phyloP scores from a whole-genome alignment of 371 early-diverging fungal species.

The Mucor saturninus region DNA sequence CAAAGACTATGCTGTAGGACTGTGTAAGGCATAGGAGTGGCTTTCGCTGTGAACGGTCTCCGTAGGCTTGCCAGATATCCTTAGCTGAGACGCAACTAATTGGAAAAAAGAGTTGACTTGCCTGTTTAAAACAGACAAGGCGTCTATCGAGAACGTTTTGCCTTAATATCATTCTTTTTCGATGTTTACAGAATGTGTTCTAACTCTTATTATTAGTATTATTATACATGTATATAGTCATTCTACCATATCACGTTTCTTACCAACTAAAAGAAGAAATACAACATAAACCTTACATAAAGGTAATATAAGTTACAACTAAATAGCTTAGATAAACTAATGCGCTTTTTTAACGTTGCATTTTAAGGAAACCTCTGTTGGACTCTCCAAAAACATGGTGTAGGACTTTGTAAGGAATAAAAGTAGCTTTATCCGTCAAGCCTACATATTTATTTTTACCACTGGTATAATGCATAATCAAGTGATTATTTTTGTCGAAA shows the following conservation, averaged over 20 bases:
- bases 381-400: not conserved
- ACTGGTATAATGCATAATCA: not conserved
- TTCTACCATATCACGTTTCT: not conserved
- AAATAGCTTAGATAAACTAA: constrained; percentile 1
- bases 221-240: not conserved
- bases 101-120: not conserved
- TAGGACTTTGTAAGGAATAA: constrained; percentile 1
- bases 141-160: constrained; percentile 1
- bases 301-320: constrained; percentile 1
- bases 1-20: not conserved
- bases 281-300: not conserved
- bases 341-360: not conserved
- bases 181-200: not conserved
- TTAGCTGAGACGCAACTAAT: not conserved
- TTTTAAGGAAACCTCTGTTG: not conserved
- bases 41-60: not conserved
- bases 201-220: not conserved
- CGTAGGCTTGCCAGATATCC: constrained; percentile 3
- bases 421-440: constrained; percentile 4
- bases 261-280: not conserved
- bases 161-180: constrained; percentile 1
- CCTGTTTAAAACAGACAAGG: not conserved
- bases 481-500: no score
- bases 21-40: not conserved
- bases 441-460: constrained; percentile 1